A percentile compares a stretch with the other conserved stretches of the same genome.
Evolutionary conservation across 1,284 basidiomycete genomes (phyloP).

Genomic region (Anthracocystis walkeri): DNA sequence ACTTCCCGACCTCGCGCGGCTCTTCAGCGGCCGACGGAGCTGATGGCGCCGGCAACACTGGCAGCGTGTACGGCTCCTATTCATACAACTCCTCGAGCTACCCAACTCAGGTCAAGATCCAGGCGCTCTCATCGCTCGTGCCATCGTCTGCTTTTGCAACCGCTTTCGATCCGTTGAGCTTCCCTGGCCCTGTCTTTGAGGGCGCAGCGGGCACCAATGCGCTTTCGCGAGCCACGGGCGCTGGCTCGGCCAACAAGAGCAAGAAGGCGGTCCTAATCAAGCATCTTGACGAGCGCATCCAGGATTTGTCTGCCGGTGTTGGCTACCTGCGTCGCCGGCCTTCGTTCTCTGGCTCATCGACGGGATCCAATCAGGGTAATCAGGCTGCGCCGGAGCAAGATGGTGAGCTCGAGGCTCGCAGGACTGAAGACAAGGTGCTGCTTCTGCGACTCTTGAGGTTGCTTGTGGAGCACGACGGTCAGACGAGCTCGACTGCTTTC

Average conservation of each 20-base stretch:
- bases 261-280: conserved; percentile 63
- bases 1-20: conserved; percentile 53
- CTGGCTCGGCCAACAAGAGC: conserved; percentile 36
- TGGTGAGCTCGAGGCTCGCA: conserved; percentile 51
- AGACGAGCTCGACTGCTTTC: conserved; percentile 48
- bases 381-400: conserved; percentile 18
- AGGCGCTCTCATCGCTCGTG: conserved; percentile 48
- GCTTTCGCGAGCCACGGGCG: conserved; percentile 55
- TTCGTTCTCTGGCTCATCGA: conserved; percentile 30
- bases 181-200: conserved; percentile 66
- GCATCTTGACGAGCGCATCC: conserved; percentile 60
- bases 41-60: conserved; percentile 6
- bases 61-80: conserved; percentile 41
- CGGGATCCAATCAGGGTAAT: conserved; percentile 10
- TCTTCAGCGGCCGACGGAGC: conserved; percentile 8
- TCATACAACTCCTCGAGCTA: conserved; percentile 42
- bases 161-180: conserved; percentile 61
- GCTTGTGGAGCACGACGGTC: conserved; percentile 65
- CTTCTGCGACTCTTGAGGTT: conserved; percentile 60
- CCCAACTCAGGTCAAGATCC: conserved; percentile 48
- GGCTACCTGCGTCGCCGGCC: conserved; percentile 60
- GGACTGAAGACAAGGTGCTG: conserved; percentile 63
- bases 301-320: conserved; percentile 59
- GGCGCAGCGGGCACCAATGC: conserved; percentile 47
- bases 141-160: conserved; percentile 55